Conservation (phyloP, 1,139 yeast genomes). For the Geotrichum australiense region DNA sequence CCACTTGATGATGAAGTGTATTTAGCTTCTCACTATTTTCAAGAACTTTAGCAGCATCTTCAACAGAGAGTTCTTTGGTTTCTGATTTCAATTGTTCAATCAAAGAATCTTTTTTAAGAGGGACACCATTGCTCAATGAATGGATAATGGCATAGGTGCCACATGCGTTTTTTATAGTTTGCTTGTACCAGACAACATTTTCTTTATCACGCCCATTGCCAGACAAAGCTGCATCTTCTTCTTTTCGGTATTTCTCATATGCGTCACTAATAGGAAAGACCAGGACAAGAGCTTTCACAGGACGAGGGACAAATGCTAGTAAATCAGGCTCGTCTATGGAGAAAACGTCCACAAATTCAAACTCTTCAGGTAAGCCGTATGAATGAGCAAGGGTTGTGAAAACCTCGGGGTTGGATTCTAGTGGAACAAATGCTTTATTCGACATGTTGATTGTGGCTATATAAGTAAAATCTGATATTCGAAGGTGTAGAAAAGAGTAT, state of each 20-base stretch:
- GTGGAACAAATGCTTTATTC: constrained; percentile 55
- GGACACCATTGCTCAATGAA: constrained; percentile 54
- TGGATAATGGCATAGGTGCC: constrained; percentile 88
- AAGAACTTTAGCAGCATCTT: constrained; percentile 43
- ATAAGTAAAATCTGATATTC: no score
- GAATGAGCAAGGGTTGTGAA: constrained; percentile 64
- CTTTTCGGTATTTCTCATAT: constrained; percentile 48
- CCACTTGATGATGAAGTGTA: constrained; percentile 50
- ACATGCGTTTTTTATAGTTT: constrained; percentile 83
- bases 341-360: constrained; percentile 72
- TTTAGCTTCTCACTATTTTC: constrained; percentile 44
- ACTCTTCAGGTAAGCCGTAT: constrained; percentile 57
- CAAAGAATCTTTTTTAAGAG: constrained; percentile 31
- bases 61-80: constrained; percentile 28
- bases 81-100: constrained; percentile 31
- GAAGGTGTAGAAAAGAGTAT: no score
- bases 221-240: constrained; percentile 30
- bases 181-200: constrained; percentile 59
- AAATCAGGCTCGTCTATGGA: constrained; percentile 77
- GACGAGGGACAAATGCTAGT: constrained; percentile 72
- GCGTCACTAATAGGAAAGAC: constrained; percentile 69
- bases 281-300: constrained; percentile 64
- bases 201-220: constrained; percentile 20
- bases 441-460: no score
- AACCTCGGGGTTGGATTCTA: constrained; percentile 85